These are phyloP conservation scores for Rhododendron ferrugineum DNA, from an alignment of 148 eudicot species.

Conservation along the genomic window DNA sequence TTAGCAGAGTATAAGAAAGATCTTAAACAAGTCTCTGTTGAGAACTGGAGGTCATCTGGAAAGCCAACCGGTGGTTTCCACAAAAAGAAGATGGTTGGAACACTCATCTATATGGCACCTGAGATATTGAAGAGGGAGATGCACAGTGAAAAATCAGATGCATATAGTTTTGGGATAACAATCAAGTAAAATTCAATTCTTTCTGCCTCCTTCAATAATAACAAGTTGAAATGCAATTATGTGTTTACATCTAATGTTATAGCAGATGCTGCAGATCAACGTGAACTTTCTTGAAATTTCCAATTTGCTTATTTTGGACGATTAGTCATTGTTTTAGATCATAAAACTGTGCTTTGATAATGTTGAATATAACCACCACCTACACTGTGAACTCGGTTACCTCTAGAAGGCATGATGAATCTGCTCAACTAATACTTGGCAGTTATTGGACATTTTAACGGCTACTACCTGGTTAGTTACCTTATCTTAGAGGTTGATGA, in stretches of 20 bases:
- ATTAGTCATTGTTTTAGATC: not conserved
- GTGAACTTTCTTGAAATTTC: not conserved
- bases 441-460: not conserved
- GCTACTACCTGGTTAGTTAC: not conserved
- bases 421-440: not conserved
- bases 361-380: not conserved
- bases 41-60: conserved; percentile 87
- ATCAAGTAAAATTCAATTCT: conserved; percentile 46
- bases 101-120: conserved; percentile 98
- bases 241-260: not conserved
- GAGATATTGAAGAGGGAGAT: conserved; percentile 83
- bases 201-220: conserved; percentile 2
- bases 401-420: not conserved
- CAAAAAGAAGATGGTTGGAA: conserved; percentile 95
- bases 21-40: conserved; percentile 51
- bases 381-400: not conserved
- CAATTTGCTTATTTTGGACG: not conserved
- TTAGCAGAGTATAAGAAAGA: conserved; percentile 76
- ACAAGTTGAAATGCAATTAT: conserved; percentile 1
- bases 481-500: not conserved
- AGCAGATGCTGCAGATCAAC: not conserved
- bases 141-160: conserved; percentile 90
- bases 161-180: conserved; percentile 84
- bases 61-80: conserved; percentile 99
- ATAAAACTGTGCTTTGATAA: not conserved